A percentile compares a stretch with the other conserved stretches of the same genome.
These are phyloP conservation scores for Pseudomonodictys pantanalensis DNA, from an alignment of 495 filamentous ascomycete genomes.

Conservation along the genomic window DNA sequence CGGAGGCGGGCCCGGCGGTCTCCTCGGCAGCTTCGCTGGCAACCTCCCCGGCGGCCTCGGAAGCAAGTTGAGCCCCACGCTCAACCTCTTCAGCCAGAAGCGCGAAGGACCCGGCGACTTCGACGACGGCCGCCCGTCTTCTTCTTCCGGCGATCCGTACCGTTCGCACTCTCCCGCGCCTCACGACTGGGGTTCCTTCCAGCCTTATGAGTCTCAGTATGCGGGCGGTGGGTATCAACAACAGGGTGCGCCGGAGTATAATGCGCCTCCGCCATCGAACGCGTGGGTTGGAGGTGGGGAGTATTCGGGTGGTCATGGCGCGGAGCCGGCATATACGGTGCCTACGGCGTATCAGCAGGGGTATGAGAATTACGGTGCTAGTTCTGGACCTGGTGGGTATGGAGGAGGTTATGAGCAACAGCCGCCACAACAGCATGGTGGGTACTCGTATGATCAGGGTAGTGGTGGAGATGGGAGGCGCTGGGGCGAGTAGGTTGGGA, in stretches of 20 bases:
- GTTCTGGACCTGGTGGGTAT: slow-evolving; percentile 3
- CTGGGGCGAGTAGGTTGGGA: background rate
- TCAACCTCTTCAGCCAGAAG: slow-evolving; percentile 4
- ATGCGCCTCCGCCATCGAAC: slow-evolving; percentile 5
- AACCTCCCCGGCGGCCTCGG: slow-evolving; percentile 18
- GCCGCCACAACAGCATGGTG: background rate
- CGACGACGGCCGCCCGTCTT: background rate
- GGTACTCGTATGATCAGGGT: background rate
- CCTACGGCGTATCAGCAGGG: slow-evolving; percentile 43
- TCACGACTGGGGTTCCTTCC: slow-evolving; percentile 21
- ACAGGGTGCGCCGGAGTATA: slow-evolving; percentile 1
- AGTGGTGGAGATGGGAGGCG: background rate
- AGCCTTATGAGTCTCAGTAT: slow-evolving; percentile 29
- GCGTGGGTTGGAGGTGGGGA: slow-evolving; percentile 27
- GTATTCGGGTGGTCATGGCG: slow-evolving; percentile 22
- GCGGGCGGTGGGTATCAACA: slow-evolving; percentile 11
- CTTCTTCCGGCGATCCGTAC: slow-evolving; percentile 3
- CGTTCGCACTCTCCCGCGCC: slow-evolving; percentile 4
- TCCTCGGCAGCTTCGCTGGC: slow-evolving; percentile 5
- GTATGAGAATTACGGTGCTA: slow-evolving; percentile 33
- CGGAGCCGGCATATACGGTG: slow-evolving; percentile 31
- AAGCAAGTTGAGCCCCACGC: slow-evolving; percentile 3
- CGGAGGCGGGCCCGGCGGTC: slow-evolving; percentile 1
- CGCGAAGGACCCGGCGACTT: slow-evolving; percentile 2
- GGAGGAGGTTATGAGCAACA: background rate